phyloP scores from a whole-genome alignment of 2,329 filamentous ascomycete genomes.

The Talaromyces funiculosus region DNA sequence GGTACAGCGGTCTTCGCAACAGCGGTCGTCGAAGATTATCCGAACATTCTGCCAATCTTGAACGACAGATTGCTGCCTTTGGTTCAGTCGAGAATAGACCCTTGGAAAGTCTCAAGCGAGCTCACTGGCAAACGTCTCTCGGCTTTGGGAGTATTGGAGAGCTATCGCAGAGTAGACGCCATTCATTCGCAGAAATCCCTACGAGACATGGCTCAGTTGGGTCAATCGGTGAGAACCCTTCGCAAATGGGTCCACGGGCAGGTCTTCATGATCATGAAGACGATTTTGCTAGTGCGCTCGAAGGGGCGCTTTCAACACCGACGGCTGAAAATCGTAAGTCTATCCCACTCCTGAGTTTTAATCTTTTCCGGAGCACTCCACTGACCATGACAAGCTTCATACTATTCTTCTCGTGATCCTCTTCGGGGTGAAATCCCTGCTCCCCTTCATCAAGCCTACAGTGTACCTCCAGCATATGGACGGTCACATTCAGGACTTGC shows the following conservation, averaged over 20 bases:
- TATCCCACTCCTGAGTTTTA: background rate
- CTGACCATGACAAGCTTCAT: slow-evolving; percentile 30
- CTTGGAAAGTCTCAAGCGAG: slow-evolving; percentile 42
- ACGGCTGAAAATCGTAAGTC: slow-evolving; percentile 41
- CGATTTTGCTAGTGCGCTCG: slow-evolving; percentile 30
- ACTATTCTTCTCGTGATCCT: slow-evolving; percentile 37
- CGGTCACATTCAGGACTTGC: slow-evolving; percentile 33
- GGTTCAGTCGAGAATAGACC: slow-evolving; percentile 38
- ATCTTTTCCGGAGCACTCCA: background rate
- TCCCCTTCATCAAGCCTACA: slow-evolving; percentile 36
- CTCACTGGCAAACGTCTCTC: slow-evolving; percentile 48
- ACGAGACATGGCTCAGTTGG: slow-evolving; percentile 42
- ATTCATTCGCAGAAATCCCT: slow-evolving; percentile 48
- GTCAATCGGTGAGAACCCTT: slow-evolving; percentile 31
- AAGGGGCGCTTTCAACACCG: slow-evolving; percentile 31
- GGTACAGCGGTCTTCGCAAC: slow-evolving; percentile 35
- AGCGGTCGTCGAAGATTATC: slow-evolving; percentile 39
- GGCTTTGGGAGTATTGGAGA: slow-evolving; percentile 44
- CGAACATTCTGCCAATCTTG: slow-evolving; percentile 39
- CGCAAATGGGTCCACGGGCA: slow-evolving; percentile 17
- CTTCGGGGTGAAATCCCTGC: slow-evolving; percentile 30
- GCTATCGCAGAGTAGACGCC: slow-evolving; percentile 45
- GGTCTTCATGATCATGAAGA: slow-evolving; percentile 34
- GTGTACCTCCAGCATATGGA: slow-evolving; percentile 33
- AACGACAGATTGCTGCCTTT: slow-evolving; percentile 36